Base-by-base conservation (phyloP, 2,329 filamentous ascomycete genomes). In the Tolypocladium amazonense region DNA sequence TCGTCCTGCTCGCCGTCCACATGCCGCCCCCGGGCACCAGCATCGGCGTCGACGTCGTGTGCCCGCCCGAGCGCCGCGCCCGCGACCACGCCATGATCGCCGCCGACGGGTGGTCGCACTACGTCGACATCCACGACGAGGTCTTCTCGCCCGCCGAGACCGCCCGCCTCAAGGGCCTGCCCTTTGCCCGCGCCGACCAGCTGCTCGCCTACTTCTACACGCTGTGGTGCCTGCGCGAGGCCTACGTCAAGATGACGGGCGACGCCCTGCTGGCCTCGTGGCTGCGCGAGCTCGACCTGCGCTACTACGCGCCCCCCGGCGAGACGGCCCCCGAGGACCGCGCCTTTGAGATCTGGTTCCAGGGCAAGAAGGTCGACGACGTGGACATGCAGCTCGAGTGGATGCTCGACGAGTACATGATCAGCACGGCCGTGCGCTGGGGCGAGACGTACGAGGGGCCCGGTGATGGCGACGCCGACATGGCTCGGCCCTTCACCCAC, bases 181-280 rank as follows among this genome's bases (percentile, higher is more conserved):
- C 74, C 18, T 66, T 72, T 33, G 62, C 39, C 4, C 57, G 54
- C 37, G 61, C 59, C 23, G 86, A 88, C 61, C 79, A 75, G 27
- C 86, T 86, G 68, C 75, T 92, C 35, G 79, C 88, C 6, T 79
- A 82, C 58, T 93, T 93, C 69, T 93, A 92, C 70, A 82, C 88
- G 1, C 83, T 88, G 61, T 93, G 89, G 87, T 90, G 87, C 70
- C 80, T 90, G 71, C 86, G 90, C 66, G 89, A 93, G 75, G 86
- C 88, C 0, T 92, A 90, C 70, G 86, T 92, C 72, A 93, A 92
- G 81, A 85, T 93, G 76, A 89, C 88, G 37, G 89, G 89, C 33
- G 88, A 92, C 67, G 89, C 88, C 0, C 77, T 93, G 60, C 77
- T 92, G 11, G 89, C 89, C 0, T 77, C 78, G 4, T 93, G 89